A percentile compares a stretch with the other conserved stretches of the same genome.
phyloP scores from a whole-genome alignment of 2,329 filamentous ascomycete species.

The Claviceps pusilla region DNA sequence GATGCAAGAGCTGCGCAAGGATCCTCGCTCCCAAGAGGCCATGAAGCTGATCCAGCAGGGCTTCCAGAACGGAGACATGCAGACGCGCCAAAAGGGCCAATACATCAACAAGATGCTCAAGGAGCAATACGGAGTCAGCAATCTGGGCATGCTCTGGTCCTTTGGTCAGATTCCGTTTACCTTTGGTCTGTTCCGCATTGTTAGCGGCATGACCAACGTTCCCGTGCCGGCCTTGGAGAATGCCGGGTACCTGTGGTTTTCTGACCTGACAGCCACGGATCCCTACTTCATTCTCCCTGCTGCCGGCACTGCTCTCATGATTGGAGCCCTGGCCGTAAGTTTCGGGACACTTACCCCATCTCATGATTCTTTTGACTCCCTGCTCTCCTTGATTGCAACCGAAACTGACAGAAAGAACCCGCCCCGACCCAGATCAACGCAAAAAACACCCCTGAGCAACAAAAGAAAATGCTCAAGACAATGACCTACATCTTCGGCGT shows the following conservation, averaged over 20 bases:
- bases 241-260: constrained; percentile 64
- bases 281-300: constrained; percentile 64
- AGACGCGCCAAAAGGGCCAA: constrained; percentile 21
- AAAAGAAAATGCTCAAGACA: constrained; percentile 23
- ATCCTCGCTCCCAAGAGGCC: constrained; percentile 36
- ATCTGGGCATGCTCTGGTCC: constrained; percentile 21
- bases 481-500: constrained; percentile 29
- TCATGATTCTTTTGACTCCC: neutral
- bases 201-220: constrained; percentile 58
- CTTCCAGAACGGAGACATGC: constrained; percentile 26
- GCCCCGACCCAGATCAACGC: constrained; percentile 18
- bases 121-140: constrained; percentile 21
- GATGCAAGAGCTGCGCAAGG: constrained; percentile 39
- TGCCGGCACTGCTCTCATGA: constrained; percentile 40
- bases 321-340: constrained; percentile 36
- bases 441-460: constrained; percentile 18
- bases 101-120: constrained; percentile 22
- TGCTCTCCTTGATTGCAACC: neutral
- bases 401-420: neutral
- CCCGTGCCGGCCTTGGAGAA: constrained; percentile 66
- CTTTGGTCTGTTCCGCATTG: constrained; percentile 65
- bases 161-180: constrained; percentile 48
- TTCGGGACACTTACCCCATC: neutral
- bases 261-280: constrained; percentile 60
- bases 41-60: constrained; percentile 36